Percentiles rank a stretch among this genome's conserved stretches.
phyloP scores from a whole-genome alignment of 257 asterid genomes.

The Solanum piurae region DNA sequence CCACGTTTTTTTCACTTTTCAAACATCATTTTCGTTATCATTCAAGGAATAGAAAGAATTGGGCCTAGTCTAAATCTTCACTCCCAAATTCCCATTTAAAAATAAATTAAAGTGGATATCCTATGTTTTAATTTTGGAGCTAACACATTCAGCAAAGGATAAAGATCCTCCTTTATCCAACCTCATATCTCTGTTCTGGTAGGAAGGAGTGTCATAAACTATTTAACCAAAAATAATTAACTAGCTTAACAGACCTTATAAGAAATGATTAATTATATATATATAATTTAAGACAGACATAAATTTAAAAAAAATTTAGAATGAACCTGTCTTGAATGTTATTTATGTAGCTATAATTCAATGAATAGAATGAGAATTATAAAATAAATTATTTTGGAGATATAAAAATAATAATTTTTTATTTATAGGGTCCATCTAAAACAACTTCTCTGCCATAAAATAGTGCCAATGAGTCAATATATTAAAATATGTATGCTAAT shows the following conservation, averaged over 20 bases:
- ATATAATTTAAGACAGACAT: no score
- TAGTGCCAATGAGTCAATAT: no score
- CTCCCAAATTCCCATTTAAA: neutral
- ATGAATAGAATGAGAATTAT: neutral
- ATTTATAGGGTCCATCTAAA: neutral
- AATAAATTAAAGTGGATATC: neutral
- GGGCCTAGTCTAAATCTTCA: neutral
- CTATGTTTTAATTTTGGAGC: neutral
- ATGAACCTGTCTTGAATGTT: neutral
- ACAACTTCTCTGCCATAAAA: no score
- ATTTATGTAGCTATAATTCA: neutral
- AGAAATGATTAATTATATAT: neutral
- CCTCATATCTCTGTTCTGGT: neutral
- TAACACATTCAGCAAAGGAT: neutral
- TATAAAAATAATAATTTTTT: neutral
- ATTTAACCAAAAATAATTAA: neutral
- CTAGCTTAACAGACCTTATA: neutral
- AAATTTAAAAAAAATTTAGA: no score
- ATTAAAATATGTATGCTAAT: neutral
- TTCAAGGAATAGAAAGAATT: neutral
- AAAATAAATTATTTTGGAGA: neutral
- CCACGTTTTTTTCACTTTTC: neutral
- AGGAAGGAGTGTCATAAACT: neutral
- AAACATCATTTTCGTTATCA: neutral
- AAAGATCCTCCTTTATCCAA: neutral